phyloP scores from a whole-genome alignment of 768 basidiomycete species.

The Tylopilus balloui region DNA sequence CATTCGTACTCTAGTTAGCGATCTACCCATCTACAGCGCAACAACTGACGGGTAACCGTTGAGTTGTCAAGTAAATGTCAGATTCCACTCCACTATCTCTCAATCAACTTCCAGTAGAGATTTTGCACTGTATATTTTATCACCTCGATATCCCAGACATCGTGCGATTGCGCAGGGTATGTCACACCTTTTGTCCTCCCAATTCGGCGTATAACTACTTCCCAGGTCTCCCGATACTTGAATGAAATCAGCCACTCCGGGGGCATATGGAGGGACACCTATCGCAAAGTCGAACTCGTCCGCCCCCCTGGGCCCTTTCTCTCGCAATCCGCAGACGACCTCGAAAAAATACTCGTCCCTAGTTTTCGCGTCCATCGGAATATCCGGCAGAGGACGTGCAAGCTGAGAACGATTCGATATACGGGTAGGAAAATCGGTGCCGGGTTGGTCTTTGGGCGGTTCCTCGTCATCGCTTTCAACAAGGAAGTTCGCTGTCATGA shows the following conservation, averaged over 20 bases:
- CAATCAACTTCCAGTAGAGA: slow-evolving; percentile 13
- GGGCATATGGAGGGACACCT: slow-evolving; percentile 16
- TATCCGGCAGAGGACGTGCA: not conserved
- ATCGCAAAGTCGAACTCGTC: slow-evolving; percentile 12
- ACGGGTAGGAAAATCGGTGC: not conserved
- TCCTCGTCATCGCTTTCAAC: slow-evolving; percentile 11
- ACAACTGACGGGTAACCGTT: not conserved
- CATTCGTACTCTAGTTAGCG: too few relatives aligned
- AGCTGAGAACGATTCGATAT: slow-evolving; percentile 6
- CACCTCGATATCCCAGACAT: slow-evolving; percentile 19
- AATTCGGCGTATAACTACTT: not conserved
- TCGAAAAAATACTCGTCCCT: slow-evolving; percentile 14
- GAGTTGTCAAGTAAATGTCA: too few relatives aligned
- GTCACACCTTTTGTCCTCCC: not conserved
- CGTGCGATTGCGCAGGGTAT: slow-evolving; percentile 14
- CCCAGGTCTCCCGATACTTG: slow-evolving; percentile 12
- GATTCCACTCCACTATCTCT: not conserved
- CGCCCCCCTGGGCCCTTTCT: slow-evolving; percentile 17
- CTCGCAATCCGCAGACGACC: slow-evolving; percentile 10
- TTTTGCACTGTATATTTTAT: slow-evolving; percentile 7
- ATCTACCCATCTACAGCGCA: too few relatives aligned
- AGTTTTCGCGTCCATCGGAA: slow-evolving; percentile 9
- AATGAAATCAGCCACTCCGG: slow-evolving; percentile 3
- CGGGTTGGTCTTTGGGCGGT: slow-evolving; percentile 15
- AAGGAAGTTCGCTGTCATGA: slow-evolving; percentile 17